Percentiles rank a stretch among this genome's conserved stretches.
Evolutionary conservation across 1,284 basidiomycete genomes (phyloP).

Genomic region (Fomes fomentarius): DNA sequence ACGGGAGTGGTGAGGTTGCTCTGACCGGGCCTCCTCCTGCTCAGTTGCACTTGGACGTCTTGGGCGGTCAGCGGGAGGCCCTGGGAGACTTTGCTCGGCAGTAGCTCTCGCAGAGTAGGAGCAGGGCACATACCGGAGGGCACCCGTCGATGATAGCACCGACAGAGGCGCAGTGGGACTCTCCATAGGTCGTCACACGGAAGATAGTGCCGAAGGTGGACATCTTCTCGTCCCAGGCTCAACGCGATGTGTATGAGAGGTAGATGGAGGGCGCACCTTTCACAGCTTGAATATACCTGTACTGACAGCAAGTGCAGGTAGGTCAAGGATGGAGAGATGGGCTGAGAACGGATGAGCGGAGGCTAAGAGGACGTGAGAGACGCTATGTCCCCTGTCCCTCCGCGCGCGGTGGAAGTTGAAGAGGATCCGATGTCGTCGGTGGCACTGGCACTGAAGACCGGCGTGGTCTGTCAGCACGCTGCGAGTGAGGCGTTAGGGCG

Average conservation of each 20-base stretch:
- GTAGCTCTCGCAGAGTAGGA: slow-evolving; percentile 2
- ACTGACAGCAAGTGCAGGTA: background rate
- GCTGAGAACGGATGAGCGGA: slow-evolving; percentile 1
- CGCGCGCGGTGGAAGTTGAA: background rate
- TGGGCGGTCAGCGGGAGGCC: slow-evolving; percentile 81
- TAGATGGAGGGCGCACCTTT: background rate
- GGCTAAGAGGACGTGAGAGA: slow-evolving; percentile 1
- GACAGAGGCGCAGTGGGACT: slow-evolving; percentile 96
- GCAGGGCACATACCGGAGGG: slow-evolving; percentile 73
- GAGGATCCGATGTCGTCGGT: slow-evolving; percentile 6
- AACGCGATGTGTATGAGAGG: background rate
- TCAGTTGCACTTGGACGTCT: slow-evolving; percentile 94
- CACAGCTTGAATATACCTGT: background rate
- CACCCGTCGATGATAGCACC: slow-evolving; percentile 98
- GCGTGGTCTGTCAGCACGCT: no score
- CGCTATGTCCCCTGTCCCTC: background rate
- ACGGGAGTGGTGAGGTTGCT: slow-evolving; percentile 96
- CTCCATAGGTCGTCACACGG: slow-evolving; percentile 97
- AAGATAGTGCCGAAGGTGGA: slow-evolving; percentile 91
- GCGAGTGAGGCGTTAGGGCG: background rate
- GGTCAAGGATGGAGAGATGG: background rate
- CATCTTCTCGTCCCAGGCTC: slow-evolving; percentile 51
- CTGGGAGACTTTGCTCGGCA: slow-evolving; percentile 40
- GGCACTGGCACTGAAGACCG: no score
- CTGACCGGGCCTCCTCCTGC: slow-evolving; percentile 92